Conservation (phyloP, 352 stramenopile species). For the Phytophthora macrochlamydospora region DNA sequence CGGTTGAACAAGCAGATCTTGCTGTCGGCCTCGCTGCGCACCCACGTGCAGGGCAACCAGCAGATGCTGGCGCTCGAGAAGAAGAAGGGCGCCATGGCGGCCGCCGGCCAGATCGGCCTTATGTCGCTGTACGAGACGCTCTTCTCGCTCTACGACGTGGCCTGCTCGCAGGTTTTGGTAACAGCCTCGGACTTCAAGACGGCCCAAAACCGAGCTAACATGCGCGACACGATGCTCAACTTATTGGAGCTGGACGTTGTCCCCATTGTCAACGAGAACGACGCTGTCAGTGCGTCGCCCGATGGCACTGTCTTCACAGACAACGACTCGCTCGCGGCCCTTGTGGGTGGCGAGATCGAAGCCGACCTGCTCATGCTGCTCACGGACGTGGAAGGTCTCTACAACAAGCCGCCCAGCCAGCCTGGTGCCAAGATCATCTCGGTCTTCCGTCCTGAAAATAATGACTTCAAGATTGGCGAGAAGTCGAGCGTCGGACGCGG, state of each 20-base stretch:
- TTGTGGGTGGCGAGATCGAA: slow-evolving; percentile 90
- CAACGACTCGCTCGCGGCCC: slow-evolving; percentile 94
- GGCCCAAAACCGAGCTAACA: slow-evolving; percentile 81
- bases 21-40: slow-evolving; percentile 85
- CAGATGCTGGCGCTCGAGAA: slow-evolving; percentile 91
- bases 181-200: slow-evolving; percentile 87
- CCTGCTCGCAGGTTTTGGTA: slow-evolving; percentile 92
- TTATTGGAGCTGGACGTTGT: slow-evolving; percentile 96
- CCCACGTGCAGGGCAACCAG: slow-evolving; percentile 88
- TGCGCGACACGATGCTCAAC: slow-evolving; percentile 89
- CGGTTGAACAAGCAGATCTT: slow-evolving; percentile 94
- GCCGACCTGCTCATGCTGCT: slow-evolving; percentile 96
- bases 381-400: slow-evolving; percentile 98
- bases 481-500: slow-evolving; percentile 89
- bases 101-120: slow-evolving; percentile 96
- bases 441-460: slow-evolving; percentile 64
- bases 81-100: slow-evolving; percentile 87
- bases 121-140: slow-evolving; percentile 98
- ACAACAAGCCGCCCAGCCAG: slow-evolving; percentile 86
- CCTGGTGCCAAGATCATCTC: slow-evolving; percentile 83
- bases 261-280: slow-evolving; percentile 99
- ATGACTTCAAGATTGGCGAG: slow-evolving; percentile 74
- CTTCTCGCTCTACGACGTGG: slow-evolving; percentile 95
- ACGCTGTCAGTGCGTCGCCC: slow-evolving; percentile 91
- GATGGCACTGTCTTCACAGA: slow-evolving; percentile 93